phyloP scores from a whole-genome alignment of 164 flowering plant species.

The Buxus sempervirens region DNA sequence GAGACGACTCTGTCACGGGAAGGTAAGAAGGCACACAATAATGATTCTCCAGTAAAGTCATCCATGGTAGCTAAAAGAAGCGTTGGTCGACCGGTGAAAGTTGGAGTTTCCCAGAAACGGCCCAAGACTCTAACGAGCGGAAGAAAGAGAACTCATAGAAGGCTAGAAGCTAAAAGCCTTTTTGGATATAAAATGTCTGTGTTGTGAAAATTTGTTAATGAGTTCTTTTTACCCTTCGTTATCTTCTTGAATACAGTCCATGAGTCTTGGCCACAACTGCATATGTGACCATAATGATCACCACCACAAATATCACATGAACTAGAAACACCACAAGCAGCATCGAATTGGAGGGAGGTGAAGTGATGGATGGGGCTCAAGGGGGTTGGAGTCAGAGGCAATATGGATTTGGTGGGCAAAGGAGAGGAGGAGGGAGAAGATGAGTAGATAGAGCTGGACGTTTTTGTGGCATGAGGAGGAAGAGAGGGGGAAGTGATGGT shows the following conservation, averaged over 20 bases:
- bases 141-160: constrained; percentile 36
- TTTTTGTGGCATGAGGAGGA: constrained; percentile 24
- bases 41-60: constrained; percentile 20
- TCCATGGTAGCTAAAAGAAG: constrained; percentile 25
- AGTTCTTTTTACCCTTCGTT: too few species aligned
- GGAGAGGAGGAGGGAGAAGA: constrained; percentile 53
- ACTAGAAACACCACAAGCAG: constrained; percentile 46
- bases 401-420: constrained; percentile 44
- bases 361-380: constrained; percentile 79
- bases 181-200: neutral
- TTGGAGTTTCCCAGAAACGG: constrained; percentile 16
- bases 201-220: neutral
- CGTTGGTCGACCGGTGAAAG: constrained; percentile 22
- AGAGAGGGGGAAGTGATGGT: constrained; percentile 50
- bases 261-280: constrained; percentile 47
- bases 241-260: too few species aligned
- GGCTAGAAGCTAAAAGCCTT: constrained; percentile 21
- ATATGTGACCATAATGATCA: constrained; percentile 49
- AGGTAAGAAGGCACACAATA: constrained; percentile 12
- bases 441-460: constrained; percentile 59
- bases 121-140: constrained; percentile 25
- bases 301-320: constrained; percentile 62
- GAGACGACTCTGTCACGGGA: constrained; percentile 11
- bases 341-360: constrained; percentile 69
- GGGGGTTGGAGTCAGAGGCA: constrained; percentile 66